phyloP scores from a whole-genome alignment of 352 stramenopile species.

The Phytopythium aichiense region DNA sequence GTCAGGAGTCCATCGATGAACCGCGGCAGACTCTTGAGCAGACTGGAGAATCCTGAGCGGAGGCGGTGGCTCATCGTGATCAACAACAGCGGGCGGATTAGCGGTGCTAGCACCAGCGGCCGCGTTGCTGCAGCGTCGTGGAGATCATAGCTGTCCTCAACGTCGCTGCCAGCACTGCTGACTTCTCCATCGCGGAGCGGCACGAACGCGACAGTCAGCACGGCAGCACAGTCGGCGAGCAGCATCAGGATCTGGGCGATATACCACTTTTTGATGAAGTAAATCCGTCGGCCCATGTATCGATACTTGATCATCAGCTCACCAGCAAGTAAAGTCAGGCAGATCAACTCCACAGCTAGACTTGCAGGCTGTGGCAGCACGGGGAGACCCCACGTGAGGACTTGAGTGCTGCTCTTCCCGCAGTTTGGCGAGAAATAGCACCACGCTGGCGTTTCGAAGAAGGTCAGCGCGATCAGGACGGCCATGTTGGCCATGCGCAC shows the following conservation, averaged over 20 bases:
- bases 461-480: conserved; percentile 38
- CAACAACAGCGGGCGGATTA: conserved; percentile 42
- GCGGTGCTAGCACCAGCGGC: conserved; percentile 33
- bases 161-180: not conserved
- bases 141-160: conserved; percentile 3
- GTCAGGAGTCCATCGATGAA: conserved; percentile 47
- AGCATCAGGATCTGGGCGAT: conserved; percentile 42
- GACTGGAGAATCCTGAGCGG: conserved; percentile 39
- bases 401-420: conserved; percentile 17
- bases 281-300: conserved; percentile 42
- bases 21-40: conserved; percentile 32
- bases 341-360: conserved; percentile 38
- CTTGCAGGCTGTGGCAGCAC: conserved; percentile 24
- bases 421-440: conserved; percentile 38
- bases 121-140: conserved; percentile 8
- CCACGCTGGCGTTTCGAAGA: conserved; percentile 59
- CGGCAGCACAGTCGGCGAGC: conserved; percentile 34
- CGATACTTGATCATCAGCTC: conserved; percentile 49
- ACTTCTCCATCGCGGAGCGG: conserved; percentile 5
- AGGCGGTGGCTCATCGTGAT: conserved; percentile 52
- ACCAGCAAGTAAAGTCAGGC: conserved; percentile 31
- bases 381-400: conserved; percentile 33
- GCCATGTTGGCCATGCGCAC: conserved; percentile 40
- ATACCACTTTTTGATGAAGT: conserved; percentile 56
- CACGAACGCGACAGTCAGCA: conserved; percentile 31